Evolutionary conservation across 2,329 filamentous ascomycete genomes (phyloP).

Genomic region (Penicillium sp.): DNA sequence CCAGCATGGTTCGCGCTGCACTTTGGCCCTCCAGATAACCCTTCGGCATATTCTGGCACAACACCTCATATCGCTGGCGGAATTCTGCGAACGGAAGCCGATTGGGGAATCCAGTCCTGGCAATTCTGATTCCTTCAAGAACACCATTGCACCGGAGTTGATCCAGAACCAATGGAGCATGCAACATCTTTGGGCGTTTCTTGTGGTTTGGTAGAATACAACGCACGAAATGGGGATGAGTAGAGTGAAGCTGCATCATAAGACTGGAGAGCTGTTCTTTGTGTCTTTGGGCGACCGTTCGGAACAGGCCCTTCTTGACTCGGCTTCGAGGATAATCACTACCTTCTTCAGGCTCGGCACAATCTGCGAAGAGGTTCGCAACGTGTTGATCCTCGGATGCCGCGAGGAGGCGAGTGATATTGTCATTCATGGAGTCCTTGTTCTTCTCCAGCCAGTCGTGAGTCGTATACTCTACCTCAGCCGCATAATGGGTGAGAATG

Average conservation of each 20-base stretch:
- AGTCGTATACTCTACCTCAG: slow-evolving; percentile 96
- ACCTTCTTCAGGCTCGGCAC: slow-evolving; percentile 78
- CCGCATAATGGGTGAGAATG: slow-evolving; percentile 94
- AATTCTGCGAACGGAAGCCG: slow-evolving; percentile 91
- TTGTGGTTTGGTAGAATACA: slow-evolving; percentile 99
- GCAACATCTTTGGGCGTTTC: slow-evolving; percentile 92
- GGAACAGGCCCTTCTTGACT: slow-evolving; percentile 96
- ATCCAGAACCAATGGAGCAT: slow-evolving; percentile 89
- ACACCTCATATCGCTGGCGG: slow-evolving; percentile 91
- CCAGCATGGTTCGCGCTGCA: slow-evolving; percentile 83
- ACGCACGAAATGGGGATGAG: slow-evolving; percentile 96
- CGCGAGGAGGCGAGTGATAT: slow-evolving; percentile 86
- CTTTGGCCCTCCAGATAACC: slow-evolving; percentile 90
- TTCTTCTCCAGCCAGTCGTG: slow-evolving; percentile 98
- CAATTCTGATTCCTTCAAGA: slow-evolving; percentile 96
- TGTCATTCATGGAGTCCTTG: slow-evolving; percentile 97
- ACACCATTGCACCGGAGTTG: slow-evolving; percentile 99
- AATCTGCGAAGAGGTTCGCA: slow-evolving; percentile 84
- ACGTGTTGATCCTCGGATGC: slow-evolving; percentile 83
- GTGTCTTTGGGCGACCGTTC: slow-evolving; percentile 93
- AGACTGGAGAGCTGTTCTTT: slow-evolving; percentile 98
- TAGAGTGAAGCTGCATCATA: slow-evolving; percentile 92
- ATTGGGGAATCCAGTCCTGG: slow-evolving; percentile 95
- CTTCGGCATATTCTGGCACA: slow-evolving; percentile 86
- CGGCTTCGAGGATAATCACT: slow-evolving; percentile 71